Evolutionary conservation across 2,329 filamentous ascomycete species (phyloP).

Genomic region (Hypoxylon sp.): DNA sequence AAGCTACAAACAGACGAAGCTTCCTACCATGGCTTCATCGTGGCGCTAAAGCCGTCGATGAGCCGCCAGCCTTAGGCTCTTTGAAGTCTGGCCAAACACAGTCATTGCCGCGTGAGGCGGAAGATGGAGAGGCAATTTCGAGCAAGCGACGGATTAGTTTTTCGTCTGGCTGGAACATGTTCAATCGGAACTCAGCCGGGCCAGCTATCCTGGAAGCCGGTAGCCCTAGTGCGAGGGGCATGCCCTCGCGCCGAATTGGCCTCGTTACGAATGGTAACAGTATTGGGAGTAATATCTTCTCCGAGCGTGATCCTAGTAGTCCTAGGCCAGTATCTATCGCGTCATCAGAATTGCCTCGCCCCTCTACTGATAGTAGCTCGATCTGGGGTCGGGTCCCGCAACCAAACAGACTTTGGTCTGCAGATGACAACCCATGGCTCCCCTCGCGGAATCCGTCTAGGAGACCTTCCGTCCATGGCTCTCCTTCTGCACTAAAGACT

Average conservation of each 20-base stretch:
- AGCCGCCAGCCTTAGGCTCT: constrained; percentile 74
- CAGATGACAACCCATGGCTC: constrained; percentile 64
- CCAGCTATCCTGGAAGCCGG: constrained; percentile 59
- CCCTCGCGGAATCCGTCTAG: constrained; percentile 77
- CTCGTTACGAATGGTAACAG: constrained; percentile 60
- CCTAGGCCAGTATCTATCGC: constrained; percentile 78
- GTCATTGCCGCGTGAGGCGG: constrained; percentile 76
- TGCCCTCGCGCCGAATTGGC: constrained; percentile 47
- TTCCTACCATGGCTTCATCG: constrained; percentile 74
- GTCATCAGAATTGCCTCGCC: constrained; percentile 78
- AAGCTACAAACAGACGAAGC: constrained; percentile 59
- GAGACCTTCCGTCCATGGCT: constrained; percentile 84
- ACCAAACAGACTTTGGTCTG: constrained; percentile 74
- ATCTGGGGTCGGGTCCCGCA: constrained; percentile 75
- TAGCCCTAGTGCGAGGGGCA: constrained; percentile 47
- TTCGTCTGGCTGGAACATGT: constrained; percentile 68
- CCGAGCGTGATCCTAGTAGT: constrained; percentile 69
- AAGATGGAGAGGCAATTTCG: constrained; percentile 65
- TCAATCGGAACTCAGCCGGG: constrained; percentile 66
- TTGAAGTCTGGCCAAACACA: constrained; percentile 81
- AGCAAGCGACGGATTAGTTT: constrained; percentile 71
- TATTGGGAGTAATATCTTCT: constrained; percentile 60
- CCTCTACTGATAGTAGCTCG: constrained; percentile 82
- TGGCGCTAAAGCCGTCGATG: constrained; percentile 70
- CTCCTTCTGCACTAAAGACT: constrained; percentile 72